Evolutionary conservation across 352 stramenopile species (phyloP), one percentile per base, ranked within the genome.

Genomic region (Pythium monospermum): DNA sequence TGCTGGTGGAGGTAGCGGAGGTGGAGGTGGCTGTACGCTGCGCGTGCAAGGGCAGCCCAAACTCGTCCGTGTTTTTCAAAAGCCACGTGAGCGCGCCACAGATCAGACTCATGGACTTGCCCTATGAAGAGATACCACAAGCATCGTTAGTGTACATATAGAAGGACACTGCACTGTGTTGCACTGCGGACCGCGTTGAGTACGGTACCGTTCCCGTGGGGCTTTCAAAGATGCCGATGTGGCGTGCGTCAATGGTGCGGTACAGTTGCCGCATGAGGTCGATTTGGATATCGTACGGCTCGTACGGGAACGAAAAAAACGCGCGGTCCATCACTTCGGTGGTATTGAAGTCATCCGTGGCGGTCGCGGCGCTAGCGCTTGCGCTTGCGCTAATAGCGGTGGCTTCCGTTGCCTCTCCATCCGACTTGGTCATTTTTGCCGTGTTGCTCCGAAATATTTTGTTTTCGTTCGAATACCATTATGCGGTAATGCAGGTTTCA

Each of bases 101-200:
- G 49, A 97, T 96, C 15, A 97, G 69, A 55, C 84, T 96, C 46
- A 97, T 85, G 12, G 86, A 96, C 55, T 97, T 97, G 45, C 90
- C 90, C 81, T 92, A 47, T 38, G 44, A 2, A 46, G 16, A 11
- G 5, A 30, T 22, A 3, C 10, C 23, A 28, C 27, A 1, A 48
- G 4, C 22, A 38, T 13, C 8, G 5, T 37, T 37, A 35, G 12
- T 42, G 3, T 4, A 45, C n/a, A 31, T 31, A 15, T 4, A 45
- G 2, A 28, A 13, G 21, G 21, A 19, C 39, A 46, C 12, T 32
- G 21, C 4, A 31, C 6, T 19, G 35, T 10, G 5, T 15, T 15
- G 8, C 30, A 35, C 8, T 35, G 30, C n/a, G n/a, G n/a, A n/a
- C n/a, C n/a, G n/a, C n/a, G n/a, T n/a, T n/a, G n/a, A n/a, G n/a